Conservation (phyloP, 805 yeast genomes). For the Cyberlindnera americana region DNA sequence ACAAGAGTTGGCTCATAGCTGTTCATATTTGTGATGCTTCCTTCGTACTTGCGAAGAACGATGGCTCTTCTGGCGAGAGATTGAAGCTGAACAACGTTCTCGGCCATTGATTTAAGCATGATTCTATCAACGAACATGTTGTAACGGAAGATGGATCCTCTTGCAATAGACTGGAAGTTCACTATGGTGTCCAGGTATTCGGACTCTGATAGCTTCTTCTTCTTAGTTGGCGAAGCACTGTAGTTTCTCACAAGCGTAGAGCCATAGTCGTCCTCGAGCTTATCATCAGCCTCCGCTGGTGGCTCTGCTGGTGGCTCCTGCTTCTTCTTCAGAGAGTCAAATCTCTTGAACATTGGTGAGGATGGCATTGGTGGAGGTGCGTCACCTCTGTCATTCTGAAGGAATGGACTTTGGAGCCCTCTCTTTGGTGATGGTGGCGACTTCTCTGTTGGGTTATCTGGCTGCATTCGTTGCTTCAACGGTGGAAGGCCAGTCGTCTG, state of each 20-base stretch:
- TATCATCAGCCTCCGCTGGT: neutral
- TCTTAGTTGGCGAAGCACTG: constrained; percentile 23
- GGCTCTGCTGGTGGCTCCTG: neutral
- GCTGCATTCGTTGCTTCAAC: constrained; percentile 4
- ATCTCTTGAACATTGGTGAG: constrained; percentile 5
- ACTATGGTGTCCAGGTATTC: constrained; percentile 33
- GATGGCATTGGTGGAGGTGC: constrained; percentile 9
- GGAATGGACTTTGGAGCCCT: constrained; percentile 20
- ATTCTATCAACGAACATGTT: constrained; percentile 58
- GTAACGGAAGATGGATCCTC: constrained; percentile 69
- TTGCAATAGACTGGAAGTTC: constrained; percentile 61
- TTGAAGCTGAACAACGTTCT: constrained; percentile 46
- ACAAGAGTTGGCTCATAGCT: constrained; percentile 25
- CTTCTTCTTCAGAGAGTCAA: constrained; percentile 4
- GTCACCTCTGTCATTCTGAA: constrained; percentile 11
- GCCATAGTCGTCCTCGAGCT: constrained; percentile 8
- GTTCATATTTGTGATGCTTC: constrained; percentile 28
- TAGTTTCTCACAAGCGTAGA: constrained; percentile 13
- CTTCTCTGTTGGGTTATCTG: neutral
- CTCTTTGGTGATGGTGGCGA: constrained; percentile 5
- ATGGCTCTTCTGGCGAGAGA: constrained; percentile 49
- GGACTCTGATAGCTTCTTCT: constrained; percentile 17
- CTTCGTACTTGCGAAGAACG: constrained; percentile 22
- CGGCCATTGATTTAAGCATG: constrained; percentile 54
- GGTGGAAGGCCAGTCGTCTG: constrained; percentile 20